Base-by-base conservation (phyloP, 1,139 yeast species). In the Torulaspora pretoriensis region DNA sequence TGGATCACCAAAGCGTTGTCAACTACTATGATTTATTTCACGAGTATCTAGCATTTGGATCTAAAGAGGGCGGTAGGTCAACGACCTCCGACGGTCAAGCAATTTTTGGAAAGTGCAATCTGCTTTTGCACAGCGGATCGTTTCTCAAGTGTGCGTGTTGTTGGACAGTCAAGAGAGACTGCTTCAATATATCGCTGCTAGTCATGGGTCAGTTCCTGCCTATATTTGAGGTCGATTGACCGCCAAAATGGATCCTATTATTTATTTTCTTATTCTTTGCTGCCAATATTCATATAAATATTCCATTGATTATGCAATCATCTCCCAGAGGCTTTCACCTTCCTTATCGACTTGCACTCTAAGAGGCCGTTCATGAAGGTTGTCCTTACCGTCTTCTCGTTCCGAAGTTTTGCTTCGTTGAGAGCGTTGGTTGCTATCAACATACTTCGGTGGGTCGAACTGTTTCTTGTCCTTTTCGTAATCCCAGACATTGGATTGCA, bases 121-220 rank as follows among this genome's bases (percentile, higher is more conserved):
- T 89, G 35, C 64, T 85, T 42, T 79, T 66, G 14, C 63, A 67
- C 13, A 60, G 52, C 43, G 67, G 66, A 1, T 60, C 60, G 30
- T 58, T 57, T 23, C 57, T 67, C 16, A 56, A 67, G 42, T 85
- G 96, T 2, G 81, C 90, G 8, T 82, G 94, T 53, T 82, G 87
- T 52, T 85, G 95, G 89, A 89, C 97, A 0, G 75, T 90, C 22
- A 87, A 87, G 57, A 71, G 96, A 53, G 97, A 90, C 65, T 80
- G 86, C 42, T 90, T 89, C 67, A 96, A 89, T 59, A 81, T 89
- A 43, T 97, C 97, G 10, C 83, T 89, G 92, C 81, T 89, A 81
- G 81, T 90, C 38, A 82, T 89, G 34, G 97, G 97, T 8, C 92
- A 88, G 59, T 89, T 89, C 60, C 66, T 89, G 45, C 96, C 96